Percentiles rank a stretch among this genome's conserved stretches.
Conservation (phyloP, 345 rosid genomes). For the Sonneratia alba region DNA sequence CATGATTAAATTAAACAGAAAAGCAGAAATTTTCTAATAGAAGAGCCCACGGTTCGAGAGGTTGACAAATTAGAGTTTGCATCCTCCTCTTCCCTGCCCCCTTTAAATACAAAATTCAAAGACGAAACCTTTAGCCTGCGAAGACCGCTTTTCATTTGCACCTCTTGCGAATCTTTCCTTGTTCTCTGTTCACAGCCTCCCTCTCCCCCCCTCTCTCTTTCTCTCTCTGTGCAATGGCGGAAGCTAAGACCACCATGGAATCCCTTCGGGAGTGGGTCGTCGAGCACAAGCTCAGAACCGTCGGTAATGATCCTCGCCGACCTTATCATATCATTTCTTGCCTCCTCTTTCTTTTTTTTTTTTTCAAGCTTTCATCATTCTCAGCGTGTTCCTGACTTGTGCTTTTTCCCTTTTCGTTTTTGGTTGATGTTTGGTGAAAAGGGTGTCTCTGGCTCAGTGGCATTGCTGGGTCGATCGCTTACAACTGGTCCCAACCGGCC, state of each 20-base stretch:
- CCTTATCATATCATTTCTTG: neutral
- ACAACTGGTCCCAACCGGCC: slow-evolving; percentile 88
- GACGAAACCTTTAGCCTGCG: neutral
- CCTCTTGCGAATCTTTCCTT: neutral
- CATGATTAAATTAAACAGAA: too few relatives aligned
- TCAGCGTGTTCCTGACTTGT: neutral
- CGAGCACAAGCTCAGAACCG: slow-evolving; percentile 86
- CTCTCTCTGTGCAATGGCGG: slow-evolving; percentile 35
- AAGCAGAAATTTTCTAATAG: neutral
- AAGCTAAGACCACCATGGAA: slow-evolving; percentile 43
- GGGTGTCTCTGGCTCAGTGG: slow-evolving; percentile 91
- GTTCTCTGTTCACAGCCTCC: neutral
- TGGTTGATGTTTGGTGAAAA: slow-evolving; percentile 11
- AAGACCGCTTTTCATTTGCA: neutral
- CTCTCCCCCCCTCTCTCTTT: too few relatives aligned
- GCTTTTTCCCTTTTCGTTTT: neutral
- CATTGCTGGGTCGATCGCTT: slow-evolving; percentile 73
- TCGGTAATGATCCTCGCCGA: slow-evolving; percentile 38
- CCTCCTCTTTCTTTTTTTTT: neutral
- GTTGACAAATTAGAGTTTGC: slow-evolving; percentile 3
- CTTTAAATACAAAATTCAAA: neutral
- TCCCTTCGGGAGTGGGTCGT: slow-evolving; percentile 66
- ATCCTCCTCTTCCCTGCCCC: neutral
- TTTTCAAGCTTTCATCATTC: neutral
- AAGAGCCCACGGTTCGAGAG: slow-evolving; percentile 6